A percentile compares a stretch with the other conserved stretches of the same genome.
Conservation (phyloP, 139 green algal genomes). For the Micractinium conductrix region DNA sequence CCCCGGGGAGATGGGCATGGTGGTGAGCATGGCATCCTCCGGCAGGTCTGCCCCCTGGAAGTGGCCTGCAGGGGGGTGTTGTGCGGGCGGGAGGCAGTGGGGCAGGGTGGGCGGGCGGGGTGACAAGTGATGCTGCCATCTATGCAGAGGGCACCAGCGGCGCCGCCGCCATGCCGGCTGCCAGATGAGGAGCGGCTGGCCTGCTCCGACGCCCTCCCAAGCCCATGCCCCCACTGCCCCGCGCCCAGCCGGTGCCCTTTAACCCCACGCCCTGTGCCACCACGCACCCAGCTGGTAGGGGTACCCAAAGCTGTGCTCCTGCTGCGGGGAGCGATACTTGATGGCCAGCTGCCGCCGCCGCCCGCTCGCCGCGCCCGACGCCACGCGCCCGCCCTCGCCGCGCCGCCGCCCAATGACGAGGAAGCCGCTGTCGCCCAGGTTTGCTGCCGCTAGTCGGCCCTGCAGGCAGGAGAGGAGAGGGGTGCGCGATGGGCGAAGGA, state of each 20-base stretch:
- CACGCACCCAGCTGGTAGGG: slow-evolving; percentile 91
- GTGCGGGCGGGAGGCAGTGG: not conserved
- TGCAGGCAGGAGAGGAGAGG: slow-evolving; percentile 7
- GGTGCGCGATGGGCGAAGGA: not conserved
- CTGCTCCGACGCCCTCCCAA: no score
- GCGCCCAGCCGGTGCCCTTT: no score
- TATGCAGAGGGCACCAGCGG: no score
- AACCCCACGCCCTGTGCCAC: no score
- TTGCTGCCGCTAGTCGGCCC: slow-evolving; percentile 78
- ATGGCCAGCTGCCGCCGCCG: slow-evolving; percentile 38
- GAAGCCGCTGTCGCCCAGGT: slow-evolving; percentile 90
- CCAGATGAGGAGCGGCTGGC: no score
- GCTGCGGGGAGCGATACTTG: slow-evolving; percentile 82
- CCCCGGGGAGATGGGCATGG: slow-evolving; percentile 67
- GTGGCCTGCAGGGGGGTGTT: slow-evolving; percentile 18
- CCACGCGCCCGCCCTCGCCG: not conserved
- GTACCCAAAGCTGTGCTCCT: slow-evolving; percentile 93
- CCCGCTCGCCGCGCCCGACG: not conserved
- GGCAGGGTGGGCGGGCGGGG: not conserved
- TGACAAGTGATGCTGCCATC: not conserved
- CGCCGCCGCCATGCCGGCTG: no score
- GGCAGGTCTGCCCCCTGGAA: slow-evolving; percentile 33
- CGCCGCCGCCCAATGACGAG: slow-evolving; percentile 68
- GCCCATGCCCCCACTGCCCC: no score
- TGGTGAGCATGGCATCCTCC: slow-evolving; percentile 82